These are phyloP conservation scores for Tothia fuscella DNA, from an alignment of 2,329 filamentous ascomycete species.

Conservation along the genomic window DNA sequence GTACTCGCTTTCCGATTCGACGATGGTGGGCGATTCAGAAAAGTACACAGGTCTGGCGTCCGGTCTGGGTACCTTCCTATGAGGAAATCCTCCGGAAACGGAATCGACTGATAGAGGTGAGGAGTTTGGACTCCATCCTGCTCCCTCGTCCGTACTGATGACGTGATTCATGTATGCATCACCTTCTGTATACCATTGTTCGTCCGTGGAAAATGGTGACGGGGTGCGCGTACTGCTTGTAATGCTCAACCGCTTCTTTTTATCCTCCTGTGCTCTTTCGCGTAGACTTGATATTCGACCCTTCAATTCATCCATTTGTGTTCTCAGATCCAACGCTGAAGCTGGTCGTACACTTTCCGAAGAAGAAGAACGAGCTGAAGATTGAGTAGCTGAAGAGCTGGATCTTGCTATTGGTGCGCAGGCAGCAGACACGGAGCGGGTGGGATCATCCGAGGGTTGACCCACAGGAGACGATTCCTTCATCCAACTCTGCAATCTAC, in stretches of 20 bases:
- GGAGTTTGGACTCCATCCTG: constrained; percentile 15
- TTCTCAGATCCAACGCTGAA: constrained; percentile 62
- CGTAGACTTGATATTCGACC: constrained; percentile 72
- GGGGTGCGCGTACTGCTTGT: constrained; percentile 57
- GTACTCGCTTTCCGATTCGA: constrained; percentile 17
- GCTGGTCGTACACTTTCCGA: constrained; percentile 41
- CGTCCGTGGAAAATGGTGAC: constrained; percentile 68
- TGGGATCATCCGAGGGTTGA: neutral
- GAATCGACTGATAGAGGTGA: neutral
- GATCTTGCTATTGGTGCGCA: too few species aligned
- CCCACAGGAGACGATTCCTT: too few species aligned
- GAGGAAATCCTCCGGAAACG: neutral
- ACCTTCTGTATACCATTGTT: constrained; percentile 38
- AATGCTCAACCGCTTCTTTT: constrained; percentile 62
- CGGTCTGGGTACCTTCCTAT: neutral
- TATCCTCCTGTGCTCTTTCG: constrained; percentile 68
- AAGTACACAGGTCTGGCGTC: constrained; percentile 13
- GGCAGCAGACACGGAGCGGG: too few species aligned
- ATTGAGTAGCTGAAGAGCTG: constrained; percentile 14
- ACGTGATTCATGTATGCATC: constrained; percentile 17
- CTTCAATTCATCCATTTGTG: constrained; percentile 76
- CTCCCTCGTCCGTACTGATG: constrained; percentile 13
- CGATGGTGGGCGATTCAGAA: too few species aligned
- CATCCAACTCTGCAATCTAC: constrained; percentile 8
- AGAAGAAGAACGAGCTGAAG: constrained; percentile 18